Evolutionary conservation across 73 alveolate genomes (phyloP).

Genomic region (Blepharisma stoltei): DNA sequence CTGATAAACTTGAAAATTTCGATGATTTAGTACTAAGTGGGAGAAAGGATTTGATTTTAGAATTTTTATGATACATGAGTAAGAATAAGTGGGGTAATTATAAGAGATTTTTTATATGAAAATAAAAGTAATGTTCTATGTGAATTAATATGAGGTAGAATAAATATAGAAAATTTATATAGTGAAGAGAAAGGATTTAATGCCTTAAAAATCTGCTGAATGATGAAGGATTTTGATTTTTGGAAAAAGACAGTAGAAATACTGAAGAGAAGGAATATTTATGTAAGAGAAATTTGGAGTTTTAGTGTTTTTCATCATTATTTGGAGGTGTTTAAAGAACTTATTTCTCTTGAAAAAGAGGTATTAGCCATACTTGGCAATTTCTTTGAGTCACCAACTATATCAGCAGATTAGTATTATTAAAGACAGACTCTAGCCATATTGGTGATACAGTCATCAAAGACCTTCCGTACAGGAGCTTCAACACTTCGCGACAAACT

Average conservation of each 20-base stretch:
- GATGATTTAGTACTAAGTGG: constrained; percentile 65
- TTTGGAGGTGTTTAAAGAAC: constrained; percentile 65
- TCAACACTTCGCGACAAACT: too few species aligned
- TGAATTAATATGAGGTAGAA: too few species aligned
- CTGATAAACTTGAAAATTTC: constrained; percentile 53
- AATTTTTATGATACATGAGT: constrained; percentile 59
- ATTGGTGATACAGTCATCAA: too few species aligned
- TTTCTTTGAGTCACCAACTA: constrained; percentile 28
- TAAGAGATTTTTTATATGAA: too few species aligned
- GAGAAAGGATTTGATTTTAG: constrained; percentile 54
- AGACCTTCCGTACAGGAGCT: too few species aligned
- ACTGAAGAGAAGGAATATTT: constrained; percentile 65
- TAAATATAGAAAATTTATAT: constrained; percentile 48
- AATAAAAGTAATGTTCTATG: too few species aligned
- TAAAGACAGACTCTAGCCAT: too few species aligned
- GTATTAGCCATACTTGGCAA: constrained; percentile 20
- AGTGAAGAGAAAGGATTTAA: constrained; percentile 51
- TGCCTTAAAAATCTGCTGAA: constrained; percentile 48
- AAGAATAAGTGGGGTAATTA: too few species aligned
- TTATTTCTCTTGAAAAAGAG: constrained; percentile 28
- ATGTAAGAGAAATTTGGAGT: constrained; percentile 60
- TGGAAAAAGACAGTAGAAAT: constrained; percentile 57
- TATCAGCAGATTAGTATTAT: too few species aligned
- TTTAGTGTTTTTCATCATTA: constrained; percentile 82
- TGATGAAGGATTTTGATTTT: constrained; percentile 67